Evolutionary conservation across 2,329 filamentous ascomycete genomes (phyloP).

Genomic region (Botryotinia globosa): DNA sequence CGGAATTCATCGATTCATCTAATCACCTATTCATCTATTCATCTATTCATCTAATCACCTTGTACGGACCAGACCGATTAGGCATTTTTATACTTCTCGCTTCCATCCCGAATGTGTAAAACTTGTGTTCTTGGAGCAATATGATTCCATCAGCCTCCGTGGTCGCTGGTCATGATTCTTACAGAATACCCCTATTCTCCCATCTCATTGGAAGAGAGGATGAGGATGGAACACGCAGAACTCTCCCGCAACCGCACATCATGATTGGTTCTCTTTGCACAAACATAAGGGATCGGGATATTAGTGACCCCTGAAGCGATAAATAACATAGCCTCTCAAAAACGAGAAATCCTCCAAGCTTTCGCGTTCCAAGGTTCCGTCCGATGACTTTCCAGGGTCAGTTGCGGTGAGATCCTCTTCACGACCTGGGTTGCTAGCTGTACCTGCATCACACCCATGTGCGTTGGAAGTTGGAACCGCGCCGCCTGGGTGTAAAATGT

Average conservation of each 20-base stretch:
- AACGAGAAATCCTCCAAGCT: conserved; percentile 12
- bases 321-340: neutral
- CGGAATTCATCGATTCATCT: neutral
- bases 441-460: conserved; percentile 21
- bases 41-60: neutral
- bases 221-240: neutral
- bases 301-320: neutral
- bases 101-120: neutral
- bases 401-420: conserved; percentile 13
- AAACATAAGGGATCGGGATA: neutral
- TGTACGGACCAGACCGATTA: neutral
- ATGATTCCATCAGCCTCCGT: neutral
- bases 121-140: neutral
- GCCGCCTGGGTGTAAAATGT: neutral
- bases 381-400: neutral
- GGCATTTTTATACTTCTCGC: neutral
- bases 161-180: neutral
- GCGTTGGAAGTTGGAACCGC: conserved; percentile 3
- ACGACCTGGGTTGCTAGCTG: neutral
- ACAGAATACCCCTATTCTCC: neutral
- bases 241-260: too few species aligned
- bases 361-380: neutral
- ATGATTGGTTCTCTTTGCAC: neutral
- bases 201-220: neutral
- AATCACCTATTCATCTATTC: neutral